Evolutionary conservation across 768 basidiomycete genomes (phyloP), one percentile per base, ranked within the genome.

Genomic region (Obba rivulosa): DNA sequence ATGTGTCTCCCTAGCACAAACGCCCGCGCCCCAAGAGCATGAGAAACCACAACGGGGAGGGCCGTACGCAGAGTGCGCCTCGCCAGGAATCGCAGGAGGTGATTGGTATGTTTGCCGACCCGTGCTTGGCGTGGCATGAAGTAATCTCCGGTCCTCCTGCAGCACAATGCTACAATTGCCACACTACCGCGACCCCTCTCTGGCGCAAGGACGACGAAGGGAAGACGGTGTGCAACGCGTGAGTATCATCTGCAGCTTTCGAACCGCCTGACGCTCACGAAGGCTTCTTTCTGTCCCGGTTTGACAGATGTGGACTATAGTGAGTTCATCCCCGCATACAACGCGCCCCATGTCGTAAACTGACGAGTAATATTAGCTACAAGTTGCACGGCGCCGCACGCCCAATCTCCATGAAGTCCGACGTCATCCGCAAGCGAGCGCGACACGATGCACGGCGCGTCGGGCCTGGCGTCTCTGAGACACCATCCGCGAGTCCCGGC

Each of bases 201-300:
- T 92, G 89, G 89, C 78, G 89, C 53, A 92, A 92, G 67, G 90
- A 92, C 57, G 88, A 91, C 57, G 90, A 91, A 66, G 89, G 89
- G 46, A 88, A 88, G 72, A 92, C 89, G 0, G 87, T 92, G 35
- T 92, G 90, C 71, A 92, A 92, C 58, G 89, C 90, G 85, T 91
- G 64, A 66, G 85, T 79, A 22, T 38, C 41, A 40, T 24, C 41
- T 31, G 13, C 28, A 31, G 5, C 7, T 31, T 31, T 31, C 28
- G 28, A 31, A 31, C 7, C 7, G 28, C 28, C 28, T 55, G 31
- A 54, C 53, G 53, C 53, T 53, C 54, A 48, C 24, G 46, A 58
- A 43, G 46, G 25, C 51, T 45, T 43, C 39, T 25, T 45, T 28
- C 28, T 43, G 31, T 31, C 28, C 28, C 28, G 28, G 13, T 42